A percentile compares a stretch with the other conserved stretches of the same genome.
These are phyloP conservation scores for Leccinum fallax DNA, from an alignment of 1,284 basidiomycete species.

Conservation along the genomic window DNA sequence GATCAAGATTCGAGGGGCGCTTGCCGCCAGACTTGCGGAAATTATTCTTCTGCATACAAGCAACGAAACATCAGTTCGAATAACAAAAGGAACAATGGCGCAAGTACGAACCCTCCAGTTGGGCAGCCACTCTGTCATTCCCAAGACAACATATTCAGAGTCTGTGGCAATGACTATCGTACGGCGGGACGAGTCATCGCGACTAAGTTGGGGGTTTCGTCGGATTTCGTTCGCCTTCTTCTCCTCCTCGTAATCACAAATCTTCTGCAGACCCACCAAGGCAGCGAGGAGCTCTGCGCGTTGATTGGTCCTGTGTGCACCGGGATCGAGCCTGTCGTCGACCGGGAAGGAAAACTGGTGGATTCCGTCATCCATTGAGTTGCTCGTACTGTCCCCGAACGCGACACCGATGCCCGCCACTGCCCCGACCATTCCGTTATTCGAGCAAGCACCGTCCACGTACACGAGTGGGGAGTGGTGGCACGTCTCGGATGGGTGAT, in stretches of 20 bases:
- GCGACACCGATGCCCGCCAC: constrained; percentile 17
- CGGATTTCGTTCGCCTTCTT: no score
- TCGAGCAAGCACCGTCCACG: constrained; percentile 15
- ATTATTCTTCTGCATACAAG: background rate
- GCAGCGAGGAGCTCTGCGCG: constrained; percentile 42
- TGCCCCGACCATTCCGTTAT: constrained; percentile 6
- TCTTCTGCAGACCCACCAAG: constrained; percentile 15
- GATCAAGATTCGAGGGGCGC: background rate
- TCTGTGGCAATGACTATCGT: no score
- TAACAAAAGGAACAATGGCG: background rate
- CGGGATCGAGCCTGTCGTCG: constrained; percentile 28
- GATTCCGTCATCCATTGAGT: background rate
- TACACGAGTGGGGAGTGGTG: constrained; percentile 13
- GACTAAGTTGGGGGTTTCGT: no score
- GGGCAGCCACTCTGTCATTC: background rate
- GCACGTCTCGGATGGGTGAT: constrained; percentile 2
- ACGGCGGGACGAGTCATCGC: no score
- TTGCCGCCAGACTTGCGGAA: background rate
- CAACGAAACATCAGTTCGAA: background rate
- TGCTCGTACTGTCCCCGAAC: background rate
- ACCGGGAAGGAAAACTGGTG: constrained; percentile 25
- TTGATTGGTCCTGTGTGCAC: constrained; percentile 33
- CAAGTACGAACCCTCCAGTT: background rate
- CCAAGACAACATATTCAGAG: background rate
- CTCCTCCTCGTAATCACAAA: background rate